Conservation (phyloP, 495 filamentous ascomycete genomes). For the Apiosordaria backusii region DNA sequence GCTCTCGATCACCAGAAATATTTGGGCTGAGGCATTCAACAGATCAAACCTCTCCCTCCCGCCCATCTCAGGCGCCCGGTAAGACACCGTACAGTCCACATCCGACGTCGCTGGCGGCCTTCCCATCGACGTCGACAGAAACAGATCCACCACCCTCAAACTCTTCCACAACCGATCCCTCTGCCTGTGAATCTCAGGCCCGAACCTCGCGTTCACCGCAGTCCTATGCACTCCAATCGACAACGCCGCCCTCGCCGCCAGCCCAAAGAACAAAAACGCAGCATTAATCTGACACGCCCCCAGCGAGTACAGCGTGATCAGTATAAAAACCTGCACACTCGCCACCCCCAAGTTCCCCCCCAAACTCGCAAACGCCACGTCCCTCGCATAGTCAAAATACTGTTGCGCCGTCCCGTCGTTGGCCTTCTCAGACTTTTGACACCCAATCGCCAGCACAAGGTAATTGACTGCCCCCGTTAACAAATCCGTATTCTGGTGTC, state of each 20-base stretch:
- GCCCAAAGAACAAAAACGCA: slow-evolving; percentile 57
- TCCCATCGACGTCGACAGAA: slow-evolving; percentile 57
- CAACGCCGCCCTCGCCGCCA: slow-evolving; percentile 56
- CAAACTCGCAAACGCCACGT: slow-evolving; percentile 53
- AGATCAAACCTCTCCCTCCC: slow-evolving; percentile 39
- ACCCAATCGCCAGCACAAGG: slow-evolving; percentile 58
- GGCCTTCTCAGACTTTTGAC: slow-evolving; percentile 43
- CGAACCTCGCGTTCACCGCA: slow-evolving; percentile 58
- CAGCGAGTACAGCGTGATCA: slow-evolving; percentile 60
- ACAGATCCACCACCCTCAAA: slow-evolving; percentile 57
- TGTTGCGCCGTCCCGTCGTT: slow-evolving; percentile 45
- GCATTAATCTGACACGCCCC: slow-evolving; percentile 59
- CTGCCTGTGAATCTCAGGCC: slow-evolving; percentile 42
- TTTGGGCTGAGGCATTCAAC: slow-evolving; percentile 44
- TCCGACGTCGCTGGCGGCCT: slow-evolving; percentile 59
- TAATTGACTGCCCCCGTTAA: slow-evolving; percentile 53
- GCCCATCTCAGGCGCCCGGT: slow-evolving; percentile 24
- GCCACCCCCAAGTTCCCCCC: slow-evolving; percentile 54
- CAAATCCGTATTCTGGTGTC: slow-evolving; percentile 29
- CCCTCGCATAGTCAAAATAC: slow-evolving; percentile 56
- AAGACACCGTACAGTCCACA: slow-evolving; percentile 52
- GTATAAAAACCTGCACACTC: slow-evolving; percentile 56
- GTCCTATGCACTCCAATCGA: slow-evolving; percentile 60
- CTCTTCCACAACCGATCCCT: slow-evolving; percentile 61
- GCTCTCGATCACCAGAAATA: slow-evolving; percentile 40